phyloP scores from a whole-genome alignment of 345 rosid genomes.

The Luvunga scandens region DNA sequence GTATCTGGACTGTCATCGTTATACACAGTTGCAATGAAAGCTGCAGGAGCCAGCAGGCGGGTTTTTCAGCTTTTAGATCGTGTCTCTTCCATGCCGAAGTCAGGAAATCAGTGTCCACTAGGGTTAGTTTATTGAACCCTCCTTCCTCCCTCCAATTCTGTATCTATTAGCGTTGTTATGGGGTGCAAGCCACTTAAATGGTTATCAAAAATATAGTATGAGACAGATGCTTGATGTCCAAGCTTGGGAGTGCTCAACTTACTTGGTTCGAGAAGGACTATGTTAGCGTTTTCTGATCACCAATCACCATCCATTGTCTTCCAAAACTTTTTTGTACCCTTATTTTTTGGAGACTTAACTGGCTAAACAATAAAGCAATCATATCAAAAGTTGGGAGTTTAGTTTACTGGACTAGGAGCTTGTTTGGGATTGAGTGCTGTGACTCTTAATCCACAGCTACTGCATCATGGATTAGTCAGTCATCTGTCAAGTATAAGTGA shows the following conservation, averaged over 20 bases:
- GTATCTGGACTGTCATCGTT: slow-evolving; percentile 70
- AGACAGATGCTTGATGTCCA: not conserved
- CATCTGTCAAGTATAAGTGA: not conserved
- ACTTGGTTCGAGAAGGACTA: not conserved
- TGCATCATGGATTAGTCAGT: not conserved
- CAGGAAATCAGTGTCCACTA: slow-evolving; percentile 74
- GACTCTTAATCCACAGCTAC: not conserved
- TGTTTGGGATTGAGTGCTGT: not conserved
- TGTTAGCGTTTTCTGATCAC: not conserved
- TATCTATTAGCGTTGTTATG: not conserved
- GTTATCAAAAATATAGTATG: not conserved
- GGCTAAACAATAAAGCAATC: not conserved
- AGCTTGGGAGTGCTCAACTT: not conserved
- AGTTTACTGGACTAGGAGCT: not conserved
- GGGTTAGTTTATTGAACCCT: slow-evolving; percentile 47
- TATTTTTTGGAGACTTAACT: not conserved
- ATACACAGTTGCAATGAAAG: slow-evolving; percentile 92
- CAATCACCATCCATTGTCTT: not conserved
- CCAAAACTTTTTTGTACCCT: not conserved
- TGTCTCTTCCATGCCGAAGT: slow-evolving; percentile 68
- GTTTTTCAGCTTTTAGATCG: slow-evolving; percentile 93
- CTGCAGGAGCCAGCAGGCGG: slow-evolving; percentile 94
- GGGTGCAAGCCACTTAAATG: not conserved
- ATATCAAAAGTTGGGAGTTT: not conserved
- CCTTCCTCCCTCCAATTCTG: not conserved